Evolutionary conservation across 176 grass and related monocot species (phyloP).

Genomic region (Triticum monococcum): DNA sequence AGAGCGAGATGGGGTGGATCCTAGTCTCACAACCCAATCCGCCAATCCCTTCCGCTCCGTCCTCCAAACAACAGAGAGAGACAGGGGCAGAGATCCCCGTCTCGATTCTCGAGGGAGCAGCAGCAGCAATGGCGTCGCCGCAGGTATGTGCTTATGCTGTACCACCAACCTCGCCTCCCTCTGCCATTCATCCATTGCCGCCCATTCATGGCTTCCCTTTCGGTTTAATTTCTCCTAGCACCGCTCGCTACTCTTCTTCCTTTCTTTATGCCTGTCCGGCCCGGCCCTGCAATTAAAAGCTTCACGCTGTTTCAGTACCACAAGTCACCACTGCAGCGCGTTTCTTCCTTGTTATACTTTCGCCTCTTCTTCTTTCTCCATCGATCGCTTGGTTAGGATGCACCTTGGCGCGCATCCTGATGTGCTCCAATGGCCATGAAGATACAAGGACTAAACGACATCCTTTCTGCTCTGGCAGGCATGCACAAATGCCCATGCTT

Average conservation of each 20-base stretch:
- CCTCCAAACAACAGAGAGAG: neutral
- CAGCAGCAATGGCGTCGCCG: constrained; percentile 47
- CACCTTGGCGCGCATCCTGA: too few relatives aligned
- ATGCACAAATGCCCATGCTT: too few relatives aligned
- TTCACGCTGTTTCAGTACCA: neutral
- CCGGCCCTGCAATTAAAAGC: neutral
- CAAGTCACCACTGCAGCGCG: neutral
- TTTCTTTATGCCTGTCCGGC: neutral
- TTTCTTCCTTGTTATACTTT: too few relatives aligned
- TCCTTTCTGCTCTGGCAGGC: too few relatives aligned
- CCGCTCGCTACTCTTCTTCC: neutral
- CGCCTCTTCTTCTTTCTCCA: too few relatives aligned
- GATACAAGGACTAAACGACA: too few relatives aligned
- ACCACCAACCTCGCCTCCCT: neutral
- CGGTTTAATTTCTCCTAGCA: neutral
- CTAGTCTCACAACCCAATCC: neutral
- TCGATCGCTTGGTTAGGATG: too few relatives aligned
- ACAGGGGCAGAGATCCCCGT: neutral
- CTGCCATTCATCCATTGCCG: neutral
- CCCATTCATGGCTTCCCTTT: neutral
- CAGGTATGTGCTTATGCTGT: constrained; percentile 27
- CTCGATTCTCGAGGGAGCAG: too few relatives aligned
- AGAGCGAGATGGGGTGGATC: neutral
- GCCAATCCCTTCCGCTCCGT: neutral
- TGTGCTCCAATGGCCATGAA: too few relatives aligned